phyloP scores from a whole-genome alignment of 148 eudicot genomes.

The Rhododendron ovatum region DNA sequence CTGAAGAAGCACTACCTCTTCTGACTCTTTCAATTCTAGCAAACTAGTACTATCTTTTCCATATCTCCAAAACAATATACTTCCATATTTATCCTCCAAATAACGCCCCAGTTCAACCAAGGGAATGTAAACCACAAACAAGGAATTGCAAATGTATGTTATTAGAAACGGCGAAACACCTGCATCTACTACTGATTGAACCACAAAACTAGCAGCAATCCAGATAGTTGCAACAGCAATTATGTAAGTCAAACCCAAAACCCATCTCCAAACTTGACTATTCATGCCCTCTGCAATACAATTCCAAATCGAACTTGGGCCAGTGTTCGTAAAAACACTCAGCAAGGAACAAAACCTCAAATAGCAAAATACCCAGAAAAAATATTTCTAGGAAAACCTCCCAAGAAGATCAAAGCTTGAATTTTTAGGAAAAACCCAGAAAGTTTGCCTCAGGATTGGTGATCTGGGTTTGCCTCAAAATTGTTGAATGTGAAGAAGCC shows the following conservation, averaged over 20 bases:
- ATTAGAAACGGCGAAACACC: conserved; percentile 94
- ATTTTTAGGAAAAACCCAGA: too few species aligned
- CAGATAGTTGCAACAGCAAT: conserved; percentile 85
- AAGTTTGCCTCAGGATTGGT: not conserved
- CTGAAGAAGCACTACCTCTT: conserved; percentile 61
- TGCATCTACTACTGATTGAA: conserved; percentile 85
- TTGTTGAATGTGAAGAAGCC: not conserved
- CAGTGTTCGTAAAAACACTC: not conserved
- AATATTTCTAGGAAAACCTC: not conserved
- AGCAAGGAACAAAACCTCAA: not conserved
- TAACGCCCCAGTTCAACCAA: conserved; percentile 59
- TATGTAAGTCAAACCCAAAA: conserved; percentile 76
- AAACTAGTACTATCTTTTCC: conserved; percentile 12
- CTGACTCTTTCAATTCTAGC: conserved; percentile 41
- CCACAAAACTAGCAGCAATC: conserved; percentile 98
- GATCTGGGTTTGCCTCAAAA: not conserved
- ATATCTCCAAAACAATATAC: conserved; percentile 52
- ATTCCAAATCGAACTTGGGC: conserved; percentile 5
- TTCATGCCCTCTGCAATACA: conserved; percentile 40
- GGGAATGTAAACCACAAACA: conserved; percentile 81
- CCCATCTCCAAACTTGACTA: conserved; percentile 69
- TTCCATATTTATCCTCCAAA: conserved; percentile 64
- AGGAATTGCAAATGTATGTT: conserved; percentile 90
- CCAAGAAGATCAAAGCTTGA: too few species aligned
- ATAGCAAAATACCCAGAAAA: not conserved